Evolutionary conservation across 495 filamentous ascomycete genomes (phyloP), one percentile per base, ranked within the genome.

Genomic region (Acidomyces sp.): DNA sequence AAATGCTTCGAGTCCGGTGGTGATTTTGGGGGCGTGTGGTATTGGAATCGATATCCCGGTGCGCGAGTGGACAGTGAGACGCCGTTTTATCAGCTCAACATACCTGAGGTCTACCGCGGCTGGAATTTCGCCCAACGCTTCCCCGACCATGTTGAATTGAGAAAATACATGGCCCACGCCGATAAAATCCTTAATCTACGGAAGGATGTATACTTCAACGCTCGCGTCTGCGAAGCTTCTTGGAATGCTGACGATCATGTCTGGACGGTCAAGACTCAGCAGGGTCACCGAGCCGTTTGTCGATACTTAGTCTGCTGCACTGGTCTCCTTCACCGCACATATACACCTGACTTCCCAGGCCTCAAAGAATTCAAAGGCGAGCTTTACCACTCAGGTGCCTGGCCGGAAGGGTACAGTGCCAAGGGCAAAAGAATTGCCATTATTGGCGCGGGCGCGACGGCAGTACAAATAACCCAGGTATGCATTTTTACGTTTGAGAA

Each of bases 341-440:
- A 43, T 24, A 40, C 52, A 38, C 62, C 62, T 3, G 41, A 55
- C 16, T 56, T 63, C 18, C 35, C 45, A 20, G 56, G 55, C 3
- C 9, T 65, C 12, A 40, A 60, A 6, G 51, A 46, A 10, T 63
- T 61, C 51, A 61, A 60, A 34, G 61, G 61, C 3, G 22, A 43
- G 50, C 65, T 72, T 49, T 64, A 63, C 17, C 74, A 72, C 62
- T 62, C 66, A 41, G 65, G 61, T 4, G 66, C 65, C 48, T 66
- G 63, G 39, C 61, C 58, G 21, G 50, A 60, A 23, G 57, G 71
- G n/a, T 37, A 15, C 24, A 26, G 12, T 22, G 33, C 38, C 17
- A 38, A 43, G 21, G 49, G 45, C 3, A 52, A 48, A 34, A 37
- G 27, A 12, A 35, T 52, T 18, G 49, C 34, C 10, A 39, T 52